These are phyloP conservation scores for Drechmeria coniospora DNA, from an alignment of 2,329 filamentous ascomycete species.

Conservation along the genomic window DNA sequence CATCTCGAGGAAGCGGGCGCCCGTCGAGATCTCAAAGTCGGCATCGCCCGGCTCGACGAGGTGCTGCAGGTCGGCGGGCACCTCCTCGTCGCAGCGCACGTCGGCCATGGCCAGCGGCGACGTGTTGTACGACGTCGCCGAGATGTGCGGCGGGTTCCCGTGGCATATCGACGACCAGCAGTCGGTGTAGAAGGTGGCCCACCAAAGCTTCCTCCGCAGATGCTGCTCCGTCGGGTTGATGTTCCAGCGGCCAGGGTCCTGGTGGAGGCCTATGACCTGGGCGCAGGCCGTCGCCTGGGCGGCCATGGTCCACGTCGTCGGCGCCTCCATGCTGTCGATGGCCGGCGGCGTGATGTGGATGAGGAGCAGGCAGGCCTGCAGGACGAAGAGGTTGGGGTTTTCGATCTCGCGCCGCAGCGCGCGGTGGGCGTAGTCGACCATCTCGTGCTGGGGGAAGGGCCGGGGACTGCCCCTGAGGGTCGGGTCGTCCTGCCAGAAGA, in stretches of 20 bases:
- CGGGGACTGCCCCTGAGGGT: conserved; percentile 14
- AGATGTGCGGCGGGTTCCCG: conserved; percentile 30
- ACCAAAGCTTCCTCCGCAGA: conserved; percentile 29
- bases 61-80: conserved; percentile 17
- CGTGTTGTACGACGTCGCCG: conserved; percentile 23
- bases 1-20: conserved; percentile 21
- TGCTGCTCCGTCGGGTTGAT: conserved; percentile 26
- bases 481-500: conserved; percentile 24
- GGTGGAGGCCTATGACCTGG: conserved; percentile 30
- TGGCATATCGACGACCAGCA: conserved; percentile 30
- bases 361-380: conserved; percentile 31
- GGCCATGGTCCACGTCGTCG: conserved; percentile 26
- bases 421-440: conserved; percentile 24
- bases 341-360: conserved; percentile 28
- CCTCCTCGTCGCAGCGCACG: conserved; percentile 25
- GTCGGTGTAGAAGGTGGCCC: conserved; percentile 25
- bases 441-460: conserved; percentile 24
- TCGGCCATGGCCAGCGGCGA: conserved; percentile 23
- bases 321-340: conserved; percentile 30
- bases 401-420: conserved; percentile 29
- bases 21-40: conserved; percentile 17
- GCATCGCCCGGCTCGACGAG: conserved; percentile 19
- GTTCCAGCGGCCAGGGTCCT: conserved; percentile 25
- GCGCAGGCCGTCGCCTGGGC: conserved; percentile 27
- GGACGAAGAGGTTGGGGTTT: conserved; percentile 27